phyloP scores from a whole-genome alignment of 2,329 filamentous ascomycete genomes.

The Claviceps capensis region DNA sequence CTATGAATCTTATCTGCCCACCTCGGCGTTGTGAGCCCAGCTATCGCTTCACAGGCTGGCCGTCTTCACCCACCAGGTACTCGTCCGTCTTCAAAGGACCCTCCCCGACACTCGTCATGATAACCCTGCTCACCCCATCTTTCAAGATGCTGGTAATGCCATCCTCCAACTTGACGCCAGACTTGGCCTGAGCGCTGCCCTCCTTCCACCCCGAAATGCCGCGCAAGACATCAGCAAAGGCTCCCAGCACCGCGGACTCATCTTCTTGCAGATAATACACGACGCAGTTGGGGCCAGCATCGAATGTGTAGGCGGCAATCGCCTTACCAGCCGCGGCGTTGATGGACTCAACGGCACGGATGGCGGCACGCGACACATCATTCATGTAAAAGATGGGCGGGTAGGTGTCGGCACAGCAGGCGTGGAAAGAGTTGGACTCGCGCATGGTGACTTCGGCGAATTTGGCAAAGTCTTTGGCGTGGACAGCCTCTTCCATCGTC shows the following conservation, averaged over 20 bases:
- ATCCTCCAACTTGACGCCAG: conserved; percentile 47
- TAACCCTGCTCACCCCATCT: conserved; percentile 75
- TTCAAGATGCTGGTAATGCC: conserved; percentile 52
- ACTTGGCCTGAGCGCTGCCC: conserved; percentile 37
- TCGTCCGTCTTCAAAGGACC: conserved; percentile 72
- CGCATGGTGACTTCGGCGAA: conserved; percentile 92
- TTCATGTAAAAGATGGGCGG: conserved; percentile 99
- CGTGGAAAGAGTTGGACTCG: conserved; percentile 95
- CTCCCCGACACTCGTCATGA: conserved; percentile 82
- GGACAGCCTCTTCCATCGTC: conserved; percentile 72
- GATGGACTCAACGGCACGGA: conserved; percentile 78
- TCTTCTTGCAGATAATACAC: conserved; percentile 87
- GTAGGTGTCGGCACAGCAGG: conserved; percentile 85
- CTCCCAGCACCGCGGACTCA: conserved; percentile 56
- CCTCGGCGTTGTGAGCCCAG: not conserved
- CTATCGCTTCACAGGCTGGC: conserved; percentile 30
- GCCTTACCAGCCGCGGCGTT: conserved; percentile 67
- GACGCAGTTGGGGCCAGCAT: conserved; percentile 92
- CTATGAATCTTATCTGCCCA: not conserved
- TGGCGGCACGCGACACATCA: conserved; percentile 76
- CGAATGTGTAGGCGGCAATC: conserved; percentile 90
- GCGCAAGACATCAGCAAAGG: conserved; percentile 55
- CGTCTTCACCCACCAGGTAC: conserved; percentile 57
- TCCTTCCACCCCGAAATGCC: conserved; percentile 60
- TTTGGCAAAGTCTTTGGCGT: conserved; percentile 62